These are phyloP conservation scores for Camelina sativa DNA, from an alignment of 345 rosid species.

Conservation along the genomic window DNA sequence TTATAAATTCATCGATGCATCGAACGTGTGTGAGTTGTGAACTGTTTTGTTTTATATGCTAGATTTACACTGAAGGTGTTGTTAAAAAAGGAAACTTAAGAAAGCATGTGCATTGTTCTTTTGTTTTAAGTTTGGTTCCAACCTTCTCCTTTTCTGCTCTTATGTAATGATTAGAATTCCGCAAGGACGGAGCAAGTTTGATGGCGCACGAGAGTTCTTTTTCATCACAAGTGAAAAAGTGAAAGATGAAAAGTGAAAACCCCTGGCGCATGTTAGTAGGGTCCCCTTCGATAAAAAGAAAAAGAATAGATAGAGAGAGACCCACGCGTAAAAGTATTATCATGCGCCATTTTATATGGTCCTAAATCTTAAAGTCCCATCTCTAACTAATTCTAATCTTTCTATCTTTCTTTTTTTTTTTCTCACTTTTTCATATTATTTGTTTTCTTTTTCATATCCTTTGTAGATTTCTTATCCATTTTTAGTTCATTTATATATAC, in stretches of 20 bases:
- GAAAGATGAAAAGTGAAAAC: background rate
- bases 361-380: slow-evolving; percentile 32
- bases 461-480: background rate
- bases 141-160: slow-evolving; percentile 7
- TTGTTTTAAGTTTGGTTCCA: background rate
- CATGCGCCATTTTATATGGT: slow-evolving; percentile 44
- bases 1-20: no score
- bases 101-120: slow-evolving; percentile 10
- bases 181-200: slow-evolving; percentile 25
- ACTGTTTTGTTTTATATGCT: slow-evolving; percentile 1
- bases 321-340: slow-evolving; percentile 41
- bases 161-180: slow-evolving; percentile 21
- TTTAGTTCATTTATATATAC: background rate
- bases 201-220: slow-evolving; percentile 37
- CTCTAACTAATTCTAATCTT: slow-evolving; percentile 11
- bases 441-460: background rate
- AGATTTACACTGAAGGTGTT: background rate
- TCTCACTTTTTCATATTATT: slow-evolving; percentile 2
- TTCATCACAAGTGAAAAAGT: slow-evolving; percentile 13
- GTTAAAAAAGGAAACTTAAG: background rate
- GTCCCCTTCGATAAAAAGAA: slow-evolving; percentile 10
- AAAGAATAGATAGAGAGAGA: slow-evolving; percentile 24
- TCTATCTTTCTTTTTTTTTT: slow-evolving; percentile 12
- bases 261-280: slow-evolving; percentile 52
- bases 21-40: background rate